Conservation (phyloP, 805 yeast species). For the Candida nemodendra region DNA sequence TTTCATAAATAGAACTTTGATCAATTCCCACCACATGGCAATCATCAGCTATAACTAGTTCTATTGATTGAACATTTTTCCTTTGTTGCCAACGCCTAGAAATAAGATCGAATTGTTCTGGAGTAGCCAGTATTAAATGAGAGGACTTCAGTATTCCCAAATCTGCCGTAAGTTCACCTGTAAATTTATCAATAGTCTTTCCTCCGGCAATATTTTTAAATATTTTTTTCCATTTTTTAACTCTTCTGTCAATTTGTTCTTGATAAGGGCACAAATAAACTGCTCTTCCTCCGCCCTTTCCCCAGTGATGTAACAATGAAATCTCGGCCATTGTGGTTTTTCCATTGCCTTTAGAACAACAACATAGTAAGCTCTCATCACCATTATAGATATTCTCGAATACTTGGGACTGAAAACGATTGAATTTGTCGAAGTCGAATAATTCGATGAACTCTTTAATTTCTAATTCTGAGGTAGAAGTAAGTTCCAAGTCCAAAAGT, state of each 20-base stretch:
- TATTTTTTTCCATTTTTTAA: slow-evolving; percentile 51
- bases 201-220: slow-evolving; percentile 54
- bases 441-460: slow-evolving; percentile 44
- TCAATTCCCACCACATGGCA: slow-evolving; percentile 61
- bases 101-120: slow-evolving; percentile 68
- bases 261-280: slow-evolving; percentile 70
- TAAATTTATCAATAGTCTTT: slow-evolving; percentile 53
- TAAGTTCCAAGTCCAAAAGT: slow-evolving; percentile 48
- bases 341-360: slow-evolving; percentile 75
- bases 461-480: slow-evolving; percentile 49
- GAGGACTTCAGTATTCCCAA: slow-evolving; percentile 52
- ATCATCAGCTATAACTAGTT: slow-evolving; percentile 70
- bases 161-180: slow-evolving; percentile 57
- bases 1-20: slow-evolving; percentile 67
- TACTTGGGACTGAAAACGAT: slow-evolving; percentile 70
- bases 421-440: slow-evolving; percentile 56
- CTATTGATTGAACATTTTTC: slow-evolving; percentile 64
- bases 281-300: slow-evolving; percentile 63
- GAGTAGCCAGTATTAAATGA: slow-evolving; percentile 76
- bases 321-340: slow-evolving; percentile 71
- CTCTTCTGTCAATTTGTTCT: slow-evolving; percentile 47
- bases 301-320: slow-evolving; percentile 73
- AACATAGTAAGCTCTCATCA: slow-evolving; percentile 56
- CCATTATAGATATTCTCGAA: slow-evolving; percentile 59
- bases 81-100: slow-evolving; percentile 84